Evolutionary conservation across 139 green algal genomes (phyloP), one percentile per base, ranked within the genome.

Genomic region (Micractinium conductrix): DNA sequence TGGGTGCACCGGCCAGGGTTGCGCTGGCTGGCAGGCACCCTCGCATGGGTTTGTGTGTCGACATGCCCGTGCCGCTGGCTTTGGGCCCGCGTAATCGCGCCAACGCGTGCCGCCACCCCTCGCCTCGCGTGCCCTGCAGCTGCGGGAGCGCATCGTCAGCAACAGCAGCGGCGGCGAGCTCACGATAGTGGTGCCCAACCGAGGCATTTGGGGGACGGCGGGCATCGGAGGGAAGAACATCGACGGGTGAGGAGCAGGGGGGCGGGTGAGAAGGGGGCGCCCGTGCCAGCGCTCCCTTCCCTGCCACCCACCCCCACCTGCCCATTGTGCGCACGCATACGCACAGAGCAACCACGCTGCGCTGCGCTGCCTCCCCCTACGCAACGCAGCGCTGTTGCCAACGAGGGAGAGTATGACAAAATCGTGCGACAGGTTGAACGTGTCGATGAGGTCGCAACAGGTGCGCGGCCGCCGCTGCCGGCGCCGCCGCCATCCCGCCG

Each of bases 151-250:
- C 7, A 81, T 86, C 33, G 85, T 88, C 37, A 70, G 50, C 45
- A 85, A 87, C 33, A 58, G 78, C 40, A 75, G 30, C 30, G 91
- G 86, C 17, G 62, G 40, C 22, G 70, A 79, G 26, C 74, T 94
- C 81, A 84, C 84, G 10, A 88, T 92, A 48, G 84, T 86, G 28
- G 88, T 94, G 37, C 91, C 91, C 24, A 83, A 84, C 14, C 69
- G 70, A 0, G 91, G 91, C 85, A 92, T 95, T 38, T 96, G 94
- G 94, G 94, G 94, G 43, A 94, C 90, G 0, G 93, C 94, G 0
- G 88, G 90, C 30, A 90, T 96, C 22, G 91, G 79, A 10, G 94
- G 93, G 8, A 58, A 84, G 44, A 96, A 96, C 90, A 93, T 96
- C 21, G 89, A 96, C 83, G 43, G 24, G 83, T 90, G 45, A n/a